Evolutionary conservation across 257 asterid genomes (phyloP).

Genomic region (Solanum pinnatisectum): DNA sequence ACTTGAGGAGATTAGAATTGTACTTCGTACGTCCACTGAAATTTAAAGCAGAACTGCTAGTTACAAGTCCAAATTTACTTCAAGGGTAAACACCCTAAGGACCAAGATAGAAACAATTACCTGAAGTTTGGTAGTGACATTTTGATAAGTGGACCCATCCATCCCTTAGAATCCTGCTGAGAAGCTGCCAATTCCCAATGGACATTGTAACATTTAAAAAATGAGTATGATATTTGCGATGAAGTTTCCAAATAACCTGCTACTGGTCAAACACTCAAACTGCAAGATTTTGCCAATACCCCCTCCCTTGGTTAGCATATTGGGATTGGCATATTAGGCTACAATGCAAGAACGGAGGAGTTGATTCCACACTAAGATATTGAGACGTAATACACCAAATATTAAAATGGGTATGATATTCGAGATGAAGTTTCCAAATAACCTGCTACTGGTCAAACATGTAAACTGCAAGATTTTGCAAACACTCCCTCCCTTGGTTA

Average conservation of each 20-base stretch:
- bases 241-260: background rate
- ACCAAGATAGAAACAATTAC: slow-evolving; percentile 13
- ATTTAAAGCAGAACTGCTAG: background rate
- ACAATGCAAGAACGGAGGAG: background rate
- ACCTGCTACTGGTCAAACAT: background rate
- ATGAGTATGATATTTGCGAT: background rate
- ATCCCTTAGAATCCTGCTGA: slow-evolving; percentile 24
- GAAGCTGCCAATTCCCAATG: slow-evolving; percentile 27
- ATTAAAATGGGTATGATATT: background rate
- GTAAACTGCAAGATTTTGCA: background rate
- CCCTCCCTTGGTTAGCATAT: background rate
- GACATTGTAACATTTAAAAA: background rate
- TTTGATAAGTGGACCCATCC: slow-evolving; percentile 71
- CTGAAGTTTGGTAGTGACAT: slow-evolving; percentile 95
- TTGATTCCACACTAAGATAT: background rate
- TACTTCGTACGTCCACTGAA: slow-evolving; percentile 86
- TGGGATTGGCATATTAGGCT: background rate
- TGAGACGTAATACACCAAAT: background rate
- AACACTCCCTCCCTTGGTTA: background rate
- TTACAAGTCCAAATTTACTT: background rate
- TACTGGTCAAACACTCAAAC: background rate
- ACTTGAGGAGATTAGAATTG: slow-evolving; percentile 74
- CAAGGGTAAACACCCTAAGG: background rate
- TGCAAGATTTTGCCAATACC: background rate
- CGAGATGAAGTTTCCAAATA: background rate